Conservation (phyloP, 1,284 basidiomycete species). For the Irpex sp. region DNA sequence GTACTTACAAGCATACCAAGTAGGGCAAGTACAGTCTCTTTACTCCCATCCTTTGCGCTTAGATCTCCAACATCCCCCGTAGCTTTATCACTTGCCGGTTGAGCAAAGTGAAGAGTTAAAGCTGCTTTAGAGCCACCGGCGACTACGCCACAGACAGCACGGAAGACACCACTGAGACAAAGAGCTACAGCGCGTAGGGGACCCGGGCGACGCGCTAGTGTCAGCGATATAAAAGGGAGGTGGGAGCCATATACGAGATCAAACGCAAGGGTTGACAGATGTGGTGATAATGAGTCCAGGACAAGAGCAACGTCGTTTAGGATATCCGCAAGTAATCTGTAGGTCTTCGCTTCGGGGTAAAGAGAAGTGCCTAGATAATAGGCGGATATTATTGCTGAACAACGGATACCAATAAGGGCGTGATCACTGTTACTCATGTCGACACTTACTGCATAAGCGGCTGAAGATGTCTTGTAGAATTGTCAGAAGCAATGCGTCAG, state of each 20-base stretch:
- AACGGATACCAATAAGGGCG: no score
- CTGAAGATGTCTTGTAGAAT: conserved; percentile 62
- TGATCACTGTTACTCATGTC: no score
- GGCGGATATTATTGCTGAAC: conserved; percentile 55
- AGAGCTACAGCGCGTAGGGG: conserved; percentile 44
- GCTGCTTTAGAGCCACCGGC: conserved; percentile 68
- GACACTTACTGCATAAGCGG: conserved; percentile 55
- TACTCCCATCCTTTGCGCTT: conserved; percentile 68
- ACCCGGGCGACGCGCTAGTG: conserved; percentile 22
- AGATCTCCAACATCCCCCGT: conserved; percentile 63
- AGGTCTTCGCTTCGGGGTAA: conserved; percentile 66
- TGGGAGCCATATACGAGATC: background rate
- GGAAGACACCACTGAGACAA: conserved; percentile 53
- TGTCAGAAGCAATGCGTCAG: conserved; percentile 57
- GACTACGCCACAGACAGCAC: conserved; percentile 55
- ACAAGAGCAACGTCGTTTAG: conserved; percentile 59
- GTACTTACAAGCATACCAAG: conserved; percentile 61
- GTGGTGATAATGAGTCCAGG: conserved; percentile 57
- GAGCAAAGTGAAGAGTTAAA: conserved; percentile 63
- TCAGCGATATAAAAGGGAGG: conserved; percentile 16
- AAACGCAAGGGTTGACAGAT: conserved; percentile 29
- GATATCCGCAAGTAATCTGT: conserved; percentile 66
- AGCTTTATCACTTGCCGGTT: conserved; percentile 29
- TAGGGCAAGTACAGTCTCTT: conserved; percentile 64
- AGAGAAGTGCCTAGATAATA: conserved; percentile 61